phyloP scores from a whole-genome alignment of 139 green algal genomes.

The Chlamydomonas applanata region DNA sequence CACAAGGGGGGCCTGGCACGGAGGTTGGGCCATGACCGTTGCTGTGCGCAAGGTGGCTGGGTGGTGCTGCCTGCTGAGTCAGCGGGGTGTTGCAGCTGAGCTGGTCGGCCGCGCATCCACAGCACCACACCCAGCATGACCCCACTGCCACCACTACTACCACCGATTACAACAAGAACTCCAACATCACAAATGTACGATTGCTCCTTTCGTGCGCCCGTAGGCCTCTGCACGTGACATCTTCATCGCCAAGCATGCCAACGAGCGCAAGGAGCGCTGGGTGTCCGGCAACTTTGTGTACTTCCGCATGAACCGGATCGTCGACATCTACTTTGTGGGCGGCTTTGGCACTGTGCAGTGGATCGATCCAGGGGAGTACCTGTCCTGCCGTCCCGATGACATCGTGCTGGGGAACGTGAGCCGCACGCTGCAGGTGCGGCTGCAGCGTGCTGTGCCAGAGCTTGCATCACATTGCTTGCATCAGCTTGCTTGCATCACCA shows the following conservation, averaged over 20 bases:
- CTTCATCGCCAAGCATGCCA: slow-evolving; percentile 79
- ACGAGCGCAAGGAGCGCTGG: slow-evolving; percentile 64
- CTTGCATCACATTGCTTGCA: too few relatives aligned
- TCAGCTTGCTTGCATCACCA: background rate
- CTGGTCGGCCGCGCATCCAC: too few relatives aligned
- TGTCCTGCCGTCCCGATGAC: slow-evolving; percentile 69
- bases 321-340: slow-evolving; percentile 98
- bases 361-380: slow-evolving; percentile 90
- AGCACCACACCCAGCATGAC: too few relatives aligned
- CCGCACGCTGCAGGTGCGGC: slow-evolving; percentile 58
- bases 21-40: too few relatives aligned
- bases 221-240: slow-evolving; percentile 61
- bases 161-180: too few relatives aligned
- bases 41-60: too few relatives aligned
- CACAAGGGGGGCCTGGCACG: too few relatives aligned
- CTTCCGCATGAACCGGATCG: slow-evolving; percentile 93
- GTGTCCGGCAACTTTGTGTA: slow-evolving; percentile 77
- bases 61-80: too few relatives aligned
- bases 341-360: slow-evolving; percentile 90
- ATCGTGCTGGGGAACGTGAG: slow-evolving; percentile 60
- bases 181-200: too few relatives aligned
- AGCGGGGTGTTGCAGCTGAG: too few relatives aligned
- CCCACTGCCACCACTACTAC: too few relatives aligned
- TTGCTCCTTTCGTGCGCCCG: background rate
- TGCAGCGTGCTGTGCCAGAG: background rate